These are phyloP conservation scores for Suillus discolor DNA, from an alignment of 768 basidiomycete species.

Conservation along the genomic window DNA sequence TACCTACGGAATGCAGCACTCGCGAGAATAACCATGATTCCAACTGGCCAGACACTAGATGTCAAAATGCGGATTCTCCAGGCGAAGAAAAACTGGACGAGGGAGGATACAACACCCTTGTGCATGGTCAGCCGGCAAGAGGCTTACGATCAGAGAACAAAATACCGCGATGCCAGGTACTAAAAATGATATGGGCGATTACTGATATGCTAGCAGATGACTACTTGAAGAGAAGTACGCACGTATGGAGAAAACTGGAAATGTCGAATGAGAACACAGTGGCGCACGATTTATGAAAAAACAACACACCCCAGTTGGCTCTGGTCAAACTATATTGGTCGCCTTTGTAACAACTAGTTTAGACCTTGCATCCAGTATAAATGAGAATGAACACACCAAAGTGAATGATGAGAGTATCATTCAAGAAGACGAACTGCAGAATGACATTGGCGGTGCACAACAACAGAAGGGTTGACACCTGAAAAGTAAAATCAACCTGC, in stretches of 20 bases:
- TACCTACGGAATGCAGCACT: constrained; percentile 22
- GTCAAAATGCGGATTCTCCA: constrained; percentile 28
- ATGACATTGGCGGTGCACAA: constrained; percentile 27
- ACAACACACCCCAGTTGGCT: constrained; percentile 26
- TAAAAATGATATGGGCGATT: constrained; percentile 4
- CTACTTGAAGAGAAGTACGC: constrained; percentile 8
- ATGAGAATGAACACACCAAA: constrained; percentile 21
- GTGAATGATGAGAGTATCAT: constrained; percentile 26
- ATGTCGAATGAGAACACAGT: background rate
- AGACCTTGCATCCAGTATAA: background rate
- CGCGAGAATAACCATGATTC: constrained; percentile 17
- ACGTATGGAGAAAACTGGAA: constrained; percentile 32
- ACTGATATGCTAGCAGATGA: constrained; percentile 5
- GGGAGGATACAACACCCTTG: constrained; percentile 29
- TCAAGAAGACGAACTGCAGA: constrained; percentile 29
- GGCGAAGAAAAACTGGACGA: constrained; percentile 32
- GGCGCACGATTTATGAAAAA: background rate
- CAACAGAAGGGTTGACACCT: constrained; percentile 25
- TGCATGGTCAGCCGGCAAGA: background rate
- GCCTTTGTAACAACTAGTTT: constrained; percentile 13
- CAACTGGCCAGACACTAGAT: constrained; percentile 14
- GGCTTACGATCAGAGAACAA: background rate
- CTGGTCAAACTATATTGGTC: constrained; percentile 15
- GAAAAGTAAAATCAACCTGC: background rate
- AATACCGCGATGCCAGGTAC: constrained; percentile 26